Conservation (phyloP, 352 stramenopile species). For the Phytophthora pisi region DNA sequence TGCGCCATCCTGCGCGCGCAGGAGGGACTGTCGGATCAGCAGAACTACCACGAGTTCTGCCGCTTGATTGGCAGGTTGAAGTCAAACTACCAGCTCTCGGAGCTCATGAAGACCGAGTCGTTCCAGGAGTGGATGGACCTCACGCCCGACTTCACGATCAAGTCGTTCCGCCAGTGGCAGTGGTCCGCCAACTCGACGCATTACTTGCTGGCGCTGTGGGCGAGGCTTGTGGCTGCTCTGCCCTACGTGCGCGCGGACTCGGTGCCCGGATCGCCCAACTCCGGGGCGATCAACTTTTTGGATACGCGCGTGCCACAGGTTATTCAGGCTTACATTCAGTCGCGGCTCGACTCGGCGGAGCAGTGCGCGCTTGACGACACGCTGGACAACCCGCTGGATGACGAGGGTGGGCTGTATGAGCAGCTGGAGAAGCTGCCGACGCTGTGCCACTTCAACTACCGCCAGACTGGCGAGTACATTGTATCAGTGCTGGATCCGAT, state of each 20-base stretch:
- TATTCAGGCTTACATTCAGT: constrained; percentile 96
- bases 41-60: constrained; percentile 99
- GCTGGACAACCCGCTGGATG: constrained; percentile 96
- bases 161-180: constrained; percentile 97
- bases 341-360: constrained; percentile 94
- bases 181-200: constrained; percentile 95
- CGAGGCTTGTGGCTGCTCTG: constrained; percentile 94
- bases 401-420: constrained; percentile 96
- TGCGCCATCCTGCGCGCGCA: constrained; percentile 94
- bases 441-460: constrained; percentile 98
- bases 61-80: constrained; percentile 97
- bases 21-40: constrained; percentile 96
- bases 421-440: constrained; percentile 97
- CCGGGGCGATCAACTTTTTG: constrained; percentile 64
- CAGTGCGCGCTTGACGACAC: constrained; percentile 93
- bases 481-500: constrained; percentile 95
- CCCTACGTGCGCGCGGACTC: constrained; percentile 93
- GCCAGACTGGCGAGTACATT: constrained; percentile 92
- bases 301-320: constrained; percentile 85
- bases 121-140: constrained; percentile 98
- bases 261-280: constrained; percentile 53
- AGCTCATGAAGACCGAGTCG: constrained; percentile 96
- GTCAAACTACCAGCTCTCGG: constrained; percentile 98
- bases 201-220: constrained; percentile 97
- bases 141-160: constrained; percentile 96